These are phyloP conservation scores for Zygosaccharomyces bailii DNA, from an alignment of 805 yeast species.

Conservation along the genomic window DNA sequence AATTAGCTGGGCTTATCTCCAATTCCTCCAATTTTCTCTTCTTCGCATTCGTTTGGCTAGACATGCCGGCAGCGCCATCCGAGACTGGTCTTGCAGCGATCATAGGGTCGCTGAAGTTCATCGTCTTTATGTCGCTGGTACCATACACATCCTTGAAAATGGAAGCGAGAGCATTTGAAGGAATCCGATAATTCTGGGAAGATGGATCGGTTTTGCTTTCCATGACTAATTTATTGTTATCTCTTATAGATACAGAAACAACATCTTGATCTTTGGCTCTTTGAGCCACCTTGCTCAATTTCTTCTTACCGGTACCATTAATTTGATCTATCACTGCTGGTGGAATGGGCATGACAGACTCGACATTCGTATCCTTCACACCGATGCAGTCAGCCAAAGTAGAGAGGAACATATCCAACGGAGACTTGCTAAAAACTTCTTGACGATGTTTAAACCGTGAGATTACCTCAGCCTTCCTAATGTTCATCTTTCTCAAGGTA, in stretches of 20 bases:
- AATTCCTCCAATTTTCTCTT: slow-evolving; percentile 31
- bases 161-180: slow-evolving; percentile 22
- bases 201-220: slow-evolving; percentile 23
- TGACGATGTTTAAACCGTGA: slow-evolving; percentile 36
- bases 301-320: slow-evolving; percentile 36
- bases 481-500: slow-evolving; percentile 27
- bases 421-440: slow-evolving; percentile 31
- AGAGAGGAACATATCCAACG: slow-evolving; percentile 32
- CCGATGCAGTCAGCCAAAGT: slow-evolving; percentile 36
- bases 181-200: slow-evolving; percentile 18
- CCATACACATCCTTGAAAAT: slow-evolving; percentile 26
- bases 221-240: slow-evolving; percentile 29
- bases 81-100: slow-evolving; percentile 1
- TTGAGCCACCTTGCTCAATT: slow-evolving; percentile 31
- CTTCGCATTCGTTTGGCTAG: slow-evolving; percentile 13
- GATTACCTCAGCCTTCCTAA: slow-evolving; percentile 33
- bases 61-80: slow-evolving; percentile 5
- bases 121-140: slow-evolving; percentile 18
- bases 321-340: slow-evolving; percentile 27
- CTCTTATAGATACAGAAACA: slow-evolving; percentile 22
- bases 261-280: slow-evolving; percentile 34
- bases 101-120: slow-evolving; percentile 17
- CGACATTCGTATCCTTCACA: slow-evolving; percentile 29
- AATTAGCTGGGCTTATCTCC: slow-evolving; percentile 25
- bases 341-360: slow-evolving; percentile 25